A percentile compares a stretch with the other conserved stretches of the same genome.
Conservation (phyloP, 164 flowering plant genomes). For the Kalanchoe fedtschenkoi region DNA sequence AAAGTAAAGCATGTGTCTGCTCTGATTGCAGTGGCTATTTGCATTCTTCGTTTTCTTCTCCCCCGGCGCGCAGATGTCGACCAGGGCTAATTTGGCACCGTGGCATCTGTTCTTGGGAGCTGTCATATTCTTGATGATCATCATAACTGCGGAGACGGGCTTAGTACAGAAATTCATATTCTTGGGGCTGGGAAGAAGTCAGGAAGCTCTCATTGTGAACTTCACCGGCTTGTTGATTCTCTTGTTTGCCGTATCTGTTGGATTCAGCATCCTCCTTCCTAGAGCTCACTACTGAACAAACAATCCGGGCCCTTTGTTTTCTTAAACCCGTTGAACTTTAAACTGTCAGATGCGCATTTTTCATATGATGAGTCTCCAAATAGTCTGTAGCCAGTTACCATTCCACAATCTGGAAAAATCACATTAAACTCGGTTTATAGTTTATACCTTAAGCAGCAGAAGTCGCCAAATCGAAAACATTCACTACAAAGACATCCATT, state of each 20-base stretch:
- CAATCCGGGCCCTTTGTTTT: no score
- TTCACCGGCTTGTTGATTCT: slow-evolving; percentile 53
- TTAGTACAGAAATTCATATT: slow-evolving; percentile 21
- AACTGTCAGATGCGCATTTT: no score
- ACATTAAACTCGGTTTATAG: no score
- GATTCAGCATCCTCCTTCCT: slow-evolving; percentile 32
- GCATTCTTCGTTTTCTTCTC: no score
- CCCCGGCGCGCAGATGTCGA: no score
- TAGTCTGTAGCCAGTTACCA: no score
- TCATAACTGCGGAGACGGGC: slow-evolving; percentile 35
- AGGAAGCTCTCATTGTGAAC: slow-evolving; percentile 42
- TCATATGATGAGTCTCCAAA: no score
- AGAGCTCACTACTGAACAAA: slow-evolving; percentile 10
- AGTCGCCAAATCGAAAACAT: no score
- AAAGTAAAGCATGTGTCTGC: background rate
- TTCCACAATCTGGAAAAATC: no score
- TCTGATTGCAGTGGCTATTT: slow-evolving; percentile 33
- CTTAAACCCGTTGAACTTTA: no score
- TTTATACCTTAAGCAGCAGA: no score
- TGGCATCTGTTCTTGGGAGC: slow-evolving; percentile 52
- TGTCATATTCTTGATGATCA: slow-evolving; percentile 41
- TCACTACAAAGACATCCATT: no score
- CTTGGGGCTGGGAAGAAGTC: slow-evolving; percentile 9
- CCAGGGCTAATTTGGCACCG: slow-evolving; percentile 32
- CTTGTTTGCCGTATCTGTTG: slow-evolving; percentile 40